A percentile compares a stretch with the other conserved stretches of the same genome.
phyloP scores from a whole-genome alignment of 73 alveolate genomes.

The Paraurostyla sp. region DNA sequence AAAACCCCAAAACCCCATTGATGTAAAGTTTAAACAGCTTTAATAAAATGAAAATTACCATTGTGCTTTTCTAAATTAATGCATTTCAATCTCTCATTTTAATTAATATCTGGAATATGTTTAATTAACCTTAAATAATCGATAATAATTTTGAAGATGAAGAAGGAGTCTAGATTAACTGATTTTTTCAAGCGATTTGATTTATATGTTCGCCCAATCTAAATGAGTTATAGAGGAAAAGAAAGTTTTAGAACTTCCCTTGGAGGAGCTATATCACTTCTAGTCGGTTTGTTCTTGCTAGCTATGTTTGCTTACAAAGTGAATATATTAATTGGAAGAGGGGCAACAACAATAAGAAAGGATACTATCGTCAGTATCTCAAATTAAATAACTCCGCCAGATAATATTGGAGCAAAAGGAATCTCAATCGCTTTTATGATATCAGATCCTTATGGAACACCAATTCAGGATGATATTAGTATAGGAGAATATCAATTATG shows the following conservation, averaged over 20 bases:
- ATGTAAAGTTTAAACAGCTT: too few relatives aligned
- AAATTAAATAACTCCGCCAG: neutral
- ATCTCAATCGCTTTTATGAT: conserved; percentile 39
- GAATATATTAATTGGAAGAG: neutral
- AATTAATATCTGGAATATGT: too few relatives aligned
- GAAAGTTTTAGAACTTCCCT: neutral
- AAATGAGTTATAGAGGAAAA: neutral
- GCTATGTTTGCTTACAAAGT: neutral
- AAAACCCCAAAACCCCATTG: too few relatives aligned
- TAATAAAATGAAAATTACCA: too few relatives aligned
- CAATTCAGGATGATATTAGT: neutral
- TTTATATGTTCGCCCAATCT: neutral
- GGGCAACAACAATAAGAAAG: neutral
- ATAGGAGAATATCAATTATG: neutral
- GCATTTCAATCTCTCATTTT: too few relatives aligned
- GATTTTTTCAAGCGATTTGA: too few relatives aligned
- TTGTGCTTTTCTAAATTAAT: too few relatives aligned
- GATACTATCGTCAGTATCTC: neutral
- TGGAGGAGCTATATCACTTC: neutral
- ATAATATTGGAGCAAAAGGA: neutral
- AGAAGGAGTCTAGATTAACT: too few relatives aligned
- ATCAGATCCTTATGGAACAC: neutral
- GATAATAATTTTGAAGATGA: too few relatives aligned
- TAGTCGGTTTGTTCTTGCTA: neutral
- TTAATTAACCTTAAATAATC: too few relatives aligned